A percentile compares a stretch with the other conserved stretches of the same genome.
Conservation (phyloP, 2,329 filamentous ascomycete genomes). For the Aspergillus calidoustus region DNA sequence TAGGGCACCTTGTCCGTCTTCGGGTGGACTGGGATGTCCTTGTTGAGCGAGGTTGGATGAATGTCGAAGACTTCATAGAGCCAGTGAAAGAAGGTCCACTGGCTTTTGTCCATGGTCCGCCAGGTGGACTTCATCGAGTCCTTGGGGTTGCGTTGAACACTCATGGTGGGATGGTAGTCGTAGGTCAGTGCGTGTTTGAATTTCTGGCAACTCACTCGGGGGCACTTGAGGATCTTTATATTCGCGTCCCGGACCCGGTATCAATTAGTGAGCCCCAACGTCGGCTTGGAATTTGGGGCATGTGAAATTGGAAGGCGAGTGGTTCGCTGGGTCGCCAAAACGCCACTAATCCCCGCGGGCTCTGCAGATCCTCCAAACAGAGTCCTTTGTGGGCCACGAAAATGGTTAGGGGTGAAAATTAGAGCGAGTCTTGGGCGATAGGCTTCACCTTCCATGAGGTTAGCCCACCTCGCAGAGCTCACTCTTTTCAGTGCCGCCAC, state of each 20-base stretch:
- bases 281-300: conserved; percentile 1
- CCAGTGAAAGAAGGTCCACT: conserved; percentile 41
- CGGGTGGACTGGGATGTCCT: conserved; percentile 42
- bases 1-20: conserved; percentile 51
- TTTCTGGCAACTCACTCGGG: neutral
- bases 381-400: neutral
- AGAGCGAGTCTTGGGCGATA: neutral
- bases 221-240: conserved; percentile 2
- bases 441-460: neutral
- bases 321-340: neutral
- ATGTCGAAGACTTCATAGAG: conserved; percentile 37
- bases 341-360: conserved; percentile 15
- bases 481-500: conserved; percentile 9
- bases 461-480: conserved; percentile 5
- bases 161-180: conserved; percentile 47
- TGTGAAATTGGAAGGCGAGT: conserved; percentile 7
- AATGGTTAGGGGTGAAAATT: conserved; percentile 5
- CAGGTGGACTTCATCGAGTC: conserved; percentile 51
- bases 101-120: conserved; percentile 31
- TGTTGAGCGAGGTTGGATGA: conserved; percentile 33
- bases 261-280: neutral
- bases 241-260: neutral
- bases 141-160: conserved; percentile 27
- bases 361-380: conserved; percentile 21
- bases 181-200: conserved; percentile 22